Conservation (phyloP, 2,329 filamentous ascomycete species). For the Lasiodiplodia sp. region DNA sequence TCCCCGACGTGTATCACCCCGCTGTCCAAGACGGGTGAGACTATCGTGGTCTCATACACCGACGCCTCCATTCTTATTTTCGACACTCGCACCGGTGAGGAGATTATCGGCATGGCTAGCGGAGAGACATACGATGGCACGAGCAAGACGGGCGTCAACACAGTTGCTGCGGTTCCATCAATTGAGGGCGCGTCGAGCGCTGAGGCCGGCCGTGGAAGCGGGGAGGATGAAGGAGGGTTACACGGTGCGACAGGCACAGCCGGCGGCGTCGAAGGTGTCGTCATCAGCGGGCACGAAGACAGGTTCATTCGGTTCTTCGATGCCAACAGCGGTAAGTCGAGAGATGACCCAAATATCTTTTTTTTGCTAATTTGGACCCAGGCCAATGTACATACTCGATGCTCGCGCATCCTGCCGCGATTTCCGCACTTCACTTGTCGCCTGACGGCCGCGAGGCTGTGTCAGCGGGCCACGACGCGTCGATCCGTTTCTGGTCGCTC, state of each 20-base stretch:
- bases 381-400: conserved; percentile 99
- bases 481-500: conserved; percentile 93
- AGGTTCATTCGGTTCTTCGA: conserved; percentile 97
- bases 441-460: conserved; percentile 94
- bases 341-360: background rate
- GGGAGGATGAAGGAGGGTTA: conserved; percentile 75
- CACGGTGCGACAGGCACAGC: conserved; percentile 85
- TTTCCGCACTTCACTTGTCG: conserved; percentile 88
- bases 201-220: conserved; percentile 69
- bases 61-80: conserved; percentile 92
- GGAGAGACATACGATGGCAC: conserved; percentile 93
- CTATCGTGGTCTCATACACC: conserved; percentile 90
- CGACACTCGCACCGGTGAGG: conserved; percentile 89
- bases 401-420: conserved; percentile 93
- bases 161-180: conserved; percentile 85
- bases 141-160: conserved; percentile 82
- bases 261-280: conserved; percentile 79
- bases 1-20: conserved; percentile 94
- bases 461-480: conserved; percentile 94
- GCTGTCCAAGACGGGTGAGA: conserved; percentile 80
- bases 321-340: conserved; percentile 89
- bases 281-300: conserved; percentile 97
- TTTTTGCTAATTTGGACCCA: conserved; percentile 47
- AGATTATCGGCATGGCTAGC: conserved; percentile 91
- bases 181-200: conserved; percentile 68